Evolutionary conservation across 257 asterid species (phyloP), one percentile per base, ranked within the genome.

Genomic region (Pogostemon cablin): DNA sequence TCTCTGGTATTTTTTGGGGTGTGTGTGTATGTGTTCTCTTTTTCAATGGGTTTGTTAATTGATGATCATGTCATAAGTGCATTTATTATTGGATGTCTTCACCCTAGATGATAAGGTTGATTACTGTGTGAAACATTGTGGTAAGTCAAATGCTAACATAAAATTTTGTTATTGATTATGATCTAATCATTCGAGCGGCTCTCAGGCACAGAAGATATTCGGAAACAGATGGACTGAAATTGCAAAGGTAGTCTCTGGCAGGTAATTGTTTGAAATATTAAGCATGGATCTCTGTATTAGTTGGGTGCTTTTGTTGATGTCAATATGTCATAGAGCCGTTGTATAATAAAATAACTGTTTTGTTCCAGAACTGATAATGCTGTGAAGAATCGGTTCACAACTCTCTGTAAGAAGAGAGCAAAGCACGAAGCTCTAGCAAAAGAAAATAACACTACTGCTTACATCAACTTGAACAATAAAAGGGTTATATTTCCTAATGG

Each of bases 141-240:
- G 66, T 42, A 65, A 74, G 62, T 42, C 42, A 9, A 11, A 12
- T 1, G 34, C 32, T 25, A 8, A 62, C 38, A 41, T 54, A 32
- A 5, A 41, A 6, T 50, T 37, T 48, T 68, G 49, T 53, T 71
- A 47, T 37, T 58, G 48, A 62, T 60, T 77, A 20, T 72, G 76
- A 62, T 75, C 74, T 84, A 38, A 80, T 66, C 67, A 58, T 67
- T 64, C 3, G 69, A 62, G 39, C 55, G 75, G 42, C 72, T 60
- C 81, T 76, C 88, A 95, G 99, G 98, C 99, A n/a, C 99, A 95
- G 73, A 95, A 87, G 89, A 74, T 86, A 72, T 95, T 80, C 75
- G 99, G 99, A 71, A 95, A 95, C 75, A 82, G 98, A 77, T 95
- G 99, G 99, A 95, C 99, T 4, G 99, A 95, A 78, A 95, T 91